These are phyloP conservation scores for Didymella pomorum DNA, from an alignment of 2,329 filamentous ascomycete species.

Conservation along the genomic window DNA sequence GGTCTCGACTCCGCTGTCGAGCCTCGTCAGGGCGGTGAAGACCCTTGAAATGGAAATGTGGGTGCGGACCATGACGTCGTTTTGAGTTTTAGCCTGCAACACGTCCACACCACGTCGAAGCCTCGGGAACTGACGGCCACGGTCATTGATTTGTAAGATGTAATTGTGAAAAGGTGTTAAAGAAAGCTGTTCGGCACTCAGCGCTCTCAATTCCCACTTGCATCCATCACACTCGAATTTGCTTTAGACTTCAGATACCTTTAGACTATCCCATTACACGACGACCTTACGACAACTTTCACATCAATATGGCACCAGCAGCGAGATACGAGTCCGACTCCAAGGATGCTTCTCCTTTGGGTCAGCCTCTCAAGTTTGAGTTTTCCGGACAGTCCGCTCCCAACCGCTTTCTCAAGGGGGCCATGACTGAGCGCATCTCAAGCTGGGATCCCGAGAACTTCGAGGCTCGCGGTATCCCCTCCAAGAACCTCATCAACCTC, in stretches of 20 bases:
- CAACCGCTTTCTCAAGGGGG: slow-evolving; percentile 72
- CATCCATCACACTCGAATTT: not conserved
- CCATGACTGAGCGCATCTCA: slow-evolving; percentile 71
- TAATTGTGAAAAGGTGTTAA: slow-evolving; percentile 2
- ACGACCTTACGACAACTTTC: not conserved
- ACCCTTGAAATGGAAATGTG: slow-evolving; percentile 11
- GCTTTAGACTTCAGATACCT: not conserved
- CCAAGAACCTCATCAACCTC: slow-evolving; percentile 64
- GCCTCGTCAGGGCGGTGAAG: slow-evolving; percentile 5
- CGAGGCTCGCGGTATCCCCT: slow-evolving; percentile 62
- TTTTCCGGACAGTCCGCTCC: slow-evolving; percentile 64
- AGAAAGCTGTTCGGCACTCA: not conserved
- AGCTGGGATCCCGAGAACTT: slow-evolving; percentile 66
- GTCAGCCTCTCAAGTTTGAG: slow-evolving; percentile 55
- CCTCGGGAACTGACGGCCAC: slow-evolving; percentile 17
- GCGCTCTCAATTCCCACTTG: not conserved
- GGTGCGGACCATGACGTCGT: slow-evolving; percentile 18
- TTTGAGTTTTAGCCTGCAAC: slow-evolving; percentile 1
- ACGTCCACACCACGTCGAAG: slow-evolving; percentile 16
- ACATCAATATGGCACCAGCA: slow-evolving; percentile 46
- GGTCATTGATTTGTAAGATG: slow-evolving; percentile 21
- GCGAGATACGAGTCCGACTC: slow-evolving; percentile 53
- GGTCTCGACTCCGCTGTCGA: slow-evolving; percentile 8
- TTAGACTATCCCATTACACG: not conserved
- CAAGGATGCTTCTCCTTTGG: slow-evolving; percentile 52